phyloP scores from a whole-genome alignment of 1,284 basidiomycete species.

The Puccinia brachypodii region DNA sequence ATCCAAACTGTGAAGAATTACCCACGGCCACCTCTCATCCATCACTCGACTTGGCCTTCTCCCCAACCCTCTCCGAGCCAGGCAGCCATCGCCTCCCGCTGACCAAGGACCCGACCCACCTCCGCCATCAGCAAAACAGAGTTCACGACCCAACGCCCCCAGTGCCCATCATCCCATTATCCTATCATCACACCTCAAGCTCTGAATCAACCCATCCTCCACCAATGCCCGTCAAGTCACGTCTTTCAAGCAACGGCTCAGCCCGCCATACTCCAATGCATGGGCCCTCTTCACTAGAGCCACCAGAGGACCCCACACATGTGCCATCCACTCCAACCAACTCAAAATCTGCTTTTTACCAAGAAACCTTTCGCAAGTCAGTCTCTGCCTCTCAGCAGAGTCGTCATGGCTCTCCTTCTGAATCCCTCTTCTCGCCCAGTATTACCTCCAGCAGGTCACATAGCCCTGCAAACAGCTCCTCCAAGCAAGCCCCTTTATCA shows the following conservation, averaged over 20 bases:
- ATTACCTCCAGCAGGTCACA: not conserved
- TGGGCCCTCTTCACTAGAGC: not conserved
- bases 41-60: not conserved
- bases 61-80: not conserved
- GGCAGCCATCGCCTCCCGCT: not conserved
- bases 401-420: constrained; percentile 1
- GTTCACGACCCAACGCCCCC: constrained; percentile 12
- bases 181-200: not conserved
- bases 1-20: not conserved
- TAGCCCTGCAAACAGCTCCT: not conserved
- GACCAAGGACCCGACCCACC: not conserved
- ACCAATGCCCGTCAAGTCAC: not conserved
- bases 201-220: not conserved
- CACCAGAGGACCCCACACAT: not conserved
- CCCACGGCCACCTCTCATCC: not conserved
- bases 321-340: not conserved
- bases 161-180: constrained; percentile 35
- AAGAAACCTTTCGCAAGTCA: not conserved
- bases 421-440: constrained; percentile 1
- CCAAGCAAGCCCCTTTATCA: not conserved
- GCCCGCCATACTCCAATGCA: not conserved
- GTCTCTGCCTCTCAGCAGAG: not conserved
- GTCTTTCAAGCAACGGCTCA: constrained; percentile 1
- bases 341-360: not conserved
- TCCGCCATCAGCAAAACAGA: not conserved